Percentiles rank a stretch among this genome's conserved stretches.
These are phyloP conservation scores for Pseudogymnoascus sp. DNA, from an alignment of 2,329 filamentous ascomycete species.

Conservation along the genomic window DNA sequence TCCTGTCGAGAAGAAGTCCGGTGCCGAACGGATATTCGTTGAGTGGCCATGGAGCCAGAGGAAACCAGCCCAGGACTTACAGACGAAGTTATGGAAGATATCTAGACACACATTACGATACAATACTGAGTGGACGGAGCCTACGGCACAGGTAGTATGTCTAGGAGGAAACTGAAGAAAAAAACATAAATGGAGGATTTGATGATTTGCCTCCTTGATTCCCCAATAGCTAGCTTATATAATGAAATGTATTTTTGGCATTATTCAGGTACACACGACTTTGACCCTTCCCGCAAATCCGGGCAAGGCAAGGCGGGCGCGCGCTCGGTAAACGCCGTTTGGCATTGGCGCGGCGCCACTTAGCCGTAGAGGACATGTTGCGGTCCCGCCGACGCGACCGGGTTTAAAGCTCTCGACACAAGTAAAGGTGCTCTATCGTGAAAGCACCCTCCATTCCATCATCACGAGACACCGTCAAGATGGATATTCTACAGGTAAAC, in stretches of 20 bases:
- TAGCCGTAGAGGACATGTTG: background rate
- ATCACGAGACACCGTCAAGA: slow-evolving; percentile 16
- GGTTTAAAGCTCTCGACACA: background rate
- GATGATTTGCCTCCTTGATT: background rate
- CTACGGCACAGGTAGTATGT: background rate
- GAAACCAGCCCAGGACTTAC: background rate
- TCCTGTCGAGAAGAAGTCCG: background rate
- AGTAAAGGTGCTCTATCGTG: background rate
- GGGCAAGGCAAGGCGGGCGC: too few relatives aligned
- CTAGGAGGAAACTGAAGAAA: background rate
- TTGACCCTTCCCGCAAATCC: too few relatives aligned
- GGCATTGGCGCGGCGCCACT: background rate
- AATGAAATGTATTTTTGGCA: background rate
- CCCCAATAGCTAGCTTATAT: background rate
- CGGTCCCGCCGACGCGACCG: background rate
- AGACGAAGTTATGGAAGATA: background rate
- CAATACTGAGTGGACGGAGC: background rate
- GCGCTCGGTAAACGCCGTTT: background rate
- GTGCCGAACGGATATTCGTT: background rate
- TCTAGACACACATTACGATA: background rate
- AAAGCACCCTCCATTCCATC: background rate
- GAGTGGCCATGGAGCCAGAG: background rate
- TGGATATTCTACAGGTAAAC: slow-evolving; percentile 30
- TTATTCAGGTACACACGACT: background rate
- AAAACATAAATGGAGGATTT: background rate